Base-by-base conservation (phyloP, 2,329 filamentous ascomycete species). In the Aureobasidium musti region DNA sequence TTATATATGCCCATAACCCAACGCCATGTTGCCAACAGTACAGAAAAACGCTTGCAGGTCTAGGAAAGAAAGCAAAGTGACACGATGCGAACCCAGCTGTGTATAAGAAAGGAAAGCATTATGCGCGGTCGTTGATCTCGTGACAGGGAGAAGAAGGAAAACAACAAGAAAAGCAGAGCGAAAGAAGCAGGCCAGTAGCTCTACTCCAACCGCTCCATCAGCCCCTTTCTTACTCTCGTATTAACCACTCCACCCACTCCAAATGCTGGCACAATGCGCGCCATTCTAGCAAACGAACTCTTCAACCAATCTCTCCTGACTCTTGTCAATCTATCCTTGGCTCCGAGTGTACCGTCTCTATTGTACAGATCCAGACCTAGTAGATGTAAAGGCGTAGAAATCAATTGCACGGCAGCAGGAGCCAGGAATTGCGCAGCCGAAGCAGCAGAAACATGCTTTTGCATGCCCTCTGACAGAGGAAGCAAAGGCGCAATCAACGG, bases 211-310 rank as follows among this genome's bases (percentile, higher is more conserved):
- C 76, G 83, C 71, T 80, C 80, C 89, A 96, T 92, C 71, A 94
- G 75, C 63, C 75, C 80, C 73, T 79, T 82, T 71, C 92, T 83
- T 52, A 94, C 82, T 73, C 90, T 88, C 67, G 83, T 84, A 78
- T 97, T 97, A 13, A 95, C 89, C 13, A 96, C 91, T 0, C 92
- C 92, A 0, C 92, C 93, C 14, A 96, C 83, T 1, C 92, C 93
- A 81, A 94, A 97, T 0, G 92, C 92, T 21, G 92, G 92, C 2
- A 97, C 84, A 72, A 97, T 96, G 73, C 93, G 85, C 68, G 90
- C 90, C 78, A 97, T 89, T 64, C 92, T 81, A 30, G 93, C 92
- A 66, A 86, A 78, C 35, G 87, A 86, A 76, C 90, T 94, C 69
- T 89, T 84, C 21, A 84, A 79, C 87, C 92, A 97, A 74, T 96